These are phyloP conservation scores for Zygotorulaspora danielsina DNA, from an alignment of 805 yeast genomes.

Conservation along the genomic window DNA sequence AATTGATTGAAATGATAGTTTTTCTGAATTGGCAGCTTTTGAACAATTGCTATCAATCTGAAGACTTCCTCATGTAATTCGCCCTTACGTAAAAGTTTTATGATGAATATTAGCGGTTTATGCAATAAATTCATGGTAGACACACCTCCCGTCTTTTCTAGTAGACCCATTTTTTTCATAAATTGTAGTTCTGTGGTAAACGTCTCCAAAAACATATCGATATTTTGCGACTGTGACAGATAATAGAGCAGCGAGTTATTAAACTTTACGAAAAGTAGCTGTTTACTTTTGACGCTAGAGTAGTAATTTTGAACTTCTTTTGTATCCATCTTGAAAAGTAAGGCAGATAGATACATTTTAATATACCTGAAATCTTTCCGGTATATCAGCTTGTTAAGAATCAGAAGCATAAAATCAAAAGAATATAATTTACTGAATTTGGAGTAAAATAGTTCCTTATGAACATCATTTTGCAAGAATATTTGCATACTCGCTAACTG, in stretches of 20 bases:
- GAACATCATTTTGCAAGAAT: constrained; percentile 19
- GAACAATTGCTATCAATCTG: constrained; percentile 17
- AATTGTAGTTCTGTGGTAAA: constrained; percentile 13
- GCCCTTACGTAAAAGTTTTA: constrained; percentile 17
- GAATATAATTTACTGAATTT: constrained; percentile 25
- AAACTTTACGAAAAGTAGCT: constrained; percentile 20
- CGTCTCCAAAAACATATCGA: constrained; percentile 23
- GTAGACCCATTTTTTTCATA: constrained; percentile 6
- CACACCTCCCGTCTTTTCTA: constrained; percentile 1
- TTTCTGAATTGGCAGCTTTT: constrained; percentile 10
- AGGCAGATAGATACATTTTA: constrained; percentile 20
- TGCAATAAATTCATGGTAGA: constrained; percentile 13
- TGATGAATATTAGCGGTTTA: constrained; percentile 15
- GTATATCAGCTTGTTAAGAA: constrained; percentile 16
- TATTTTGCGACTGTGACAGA: constrained; percentile 18
- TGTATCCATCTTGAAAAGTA: constrained; percentile 20
- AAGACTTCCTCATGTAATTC: constrained; percentile 28
- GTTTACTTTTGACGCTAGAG: background rate
- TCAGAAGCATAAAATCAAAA: constrained; percentile 19
- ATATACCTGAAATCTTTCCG: constrained; percentile 20
- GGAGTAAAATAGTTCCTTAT: constrained; percentile 11
- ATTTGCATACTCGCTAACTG: constrained; percentile 29
- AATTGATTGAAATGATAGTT: constrained; percentile 20
- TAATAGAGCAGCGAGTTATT: constrained; percentile 21
- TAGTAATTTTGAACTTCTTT: constrained; percentile 4